Conservation (phyloP, 352 stramenopile genomes). For the Hyaloperonospora arabidopsidis region DNA sequence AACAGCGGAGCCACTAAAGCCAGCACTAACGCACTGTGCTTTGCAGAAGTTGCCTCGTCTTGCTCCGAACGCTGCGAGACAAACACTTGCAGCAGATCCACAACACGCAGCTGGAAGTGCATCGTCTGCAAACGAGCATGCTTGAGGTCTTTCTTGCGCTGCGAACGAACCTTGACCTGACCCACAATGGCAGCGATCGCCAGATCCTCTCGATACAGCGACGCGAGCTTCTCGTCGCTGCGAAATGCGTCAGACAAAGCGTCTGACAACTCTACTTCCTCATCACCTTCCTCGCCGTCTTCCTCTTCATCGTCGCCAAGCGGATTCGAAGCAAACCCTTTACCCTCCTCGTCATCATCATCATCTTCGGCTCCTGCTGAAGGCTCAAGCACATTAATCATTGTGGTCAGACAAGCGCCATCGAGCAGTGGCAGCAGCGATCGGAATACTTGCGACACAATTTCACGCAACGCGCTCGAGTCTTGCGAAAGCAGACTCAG, state of each 20-base stretch:
- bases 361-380: constrained; percentile 26
- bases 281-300: constrained; percentile 38
- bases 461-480: constrained; percentile 77
- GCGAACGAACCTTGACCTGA: constrained; percentile 63
- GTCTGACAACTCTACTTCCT: constrained; percentile 46
- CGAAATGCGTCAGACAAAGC: constrained; percentile 67
- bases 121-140: constrained; percentile 53
- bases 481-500: constrained; percentile 76
- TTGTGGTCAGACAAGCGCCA: constrained; percentile 50
- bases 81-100: constrained; percentile 75
- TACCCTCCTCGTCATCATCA: constrained; percentile 30
- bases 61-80: constrained; percentile 28
- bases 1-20: constrained; percentile 59
- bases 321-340: constrained; percentile 38
- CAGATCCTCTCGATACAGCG: constrained; percentile 70
- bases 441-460: constrained; percentile 76
- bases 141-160: constrained; percentile 75
- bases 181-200: constrained; percentile 71
- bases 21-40: constrained; percentile 33
- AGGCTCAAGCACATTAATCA: constrained; percentile 60
- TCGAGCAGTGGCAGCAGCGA: constrained; percentile 64
- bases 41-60: constrained; percentile 10
- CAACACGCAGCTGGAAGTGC: constrained; percentile 81
- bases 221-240: constrained; percentile 50
- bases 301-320: constrained; percentile 30